Conservation (phyloP, 768 basidiomycete species). For the Tricholoma matsutake region DNA sequence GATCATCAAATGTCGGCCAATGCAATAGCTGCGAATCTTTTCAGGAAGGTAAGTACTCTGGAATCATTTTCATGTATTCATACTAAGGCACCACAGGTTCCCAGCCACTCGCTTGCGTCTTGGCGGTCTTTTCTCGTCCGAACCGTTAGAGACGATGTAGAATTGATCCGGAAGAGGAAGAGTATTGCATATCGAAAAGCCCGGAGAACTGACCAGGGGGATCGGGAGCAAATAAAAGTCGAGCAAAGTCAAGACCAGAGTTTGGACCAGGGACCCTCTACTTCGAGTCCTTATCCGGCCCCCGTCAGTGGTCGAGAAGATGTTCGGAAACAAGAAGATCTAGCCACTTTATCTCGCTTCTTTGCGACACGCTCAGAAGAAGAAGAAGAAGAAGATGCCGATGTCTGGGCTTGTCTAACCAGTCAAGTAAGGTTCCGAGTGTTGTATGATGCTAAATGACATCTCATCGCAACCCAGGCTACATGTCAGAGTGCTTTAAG, state of each 20-base stretch:
- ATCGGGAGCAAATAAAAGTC: slow-evolving; percentile 8
- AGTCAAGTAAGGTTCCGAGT: slow-evolving; percentile 36
- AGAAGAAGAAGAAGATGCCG: slow-evolving; percentile 37
- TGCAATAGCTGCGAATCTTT: slow-evolving; percentile 36
- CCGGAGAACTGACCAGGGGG: slow-evolving; percentile 12
- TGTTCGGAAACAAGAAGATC: slow-evolving; percentile 39
- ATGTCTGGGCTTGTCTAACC: slow-evolving; percentile 51
- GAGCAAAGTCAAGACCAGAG: slow-evolving; percentile 9
- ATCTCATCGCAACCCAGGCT: slow-evolving; percentile 23
- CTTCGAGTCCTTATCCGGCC: not conserved
- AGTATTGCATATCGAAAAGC: slow-evolving; percentile 50
- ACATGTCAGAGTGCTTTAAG: slow-evolving; percentile 37
- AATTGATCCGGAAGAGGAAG: slow-evolving; percentile 46
- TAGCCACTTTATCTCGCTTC: slow-evolving; percentile 51
- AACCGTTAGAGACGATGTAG: slow-evolving; percentile 36
- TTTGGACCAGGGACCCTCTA: not conserved
- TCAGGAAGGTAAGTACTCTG: slow-evolving; percentile 40
- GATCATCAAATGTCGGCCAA: slow-evolving; percentile 43
- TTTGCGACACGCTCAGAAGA: slow-evolving; percentile 43
- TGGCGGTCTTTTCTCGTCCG: slow-evolving; percentile 44
- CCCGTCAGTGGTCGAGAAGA: not conserved
- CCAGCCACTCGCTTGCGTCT: slow-evolving; percentile 50
- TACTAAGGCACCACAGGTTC: slow-evolving; percentile 45
- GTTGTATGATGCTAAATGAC: slow-evolving; percentile 1
- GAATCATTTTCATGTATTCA: slow-evolving; percentile 44